Conservation (phyloP, 129 eudicot species). For the Tagetes patula region DNA sequence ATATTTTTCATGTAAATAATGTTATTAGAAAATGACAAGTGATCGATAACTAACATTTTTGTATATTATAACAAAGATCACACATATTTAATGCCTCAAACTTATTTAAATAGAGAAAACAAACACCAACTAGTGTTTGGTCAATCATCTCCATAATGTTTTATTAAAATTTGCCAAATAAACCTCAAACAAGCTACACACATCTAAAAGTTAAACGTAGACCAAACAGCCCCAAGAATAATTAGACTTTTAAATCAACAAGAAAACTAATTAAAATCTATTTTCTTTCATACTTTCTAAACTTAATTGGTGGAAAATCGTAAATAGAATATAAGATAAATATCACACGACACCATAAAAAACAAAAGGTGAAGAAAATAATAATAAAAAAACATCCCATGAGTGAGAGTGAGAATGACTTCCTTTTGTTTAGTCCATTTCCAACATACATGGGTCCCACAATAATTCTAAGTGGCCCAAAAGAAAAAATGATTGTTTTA, state of each 20-base stretch:
- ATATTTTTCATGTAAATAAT: too few relatives aligned
- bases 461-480: constrained; percentile 30
- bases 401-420: constrained; percentile 43
- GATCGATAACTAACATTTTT: too few relatives aligned
- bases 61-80: too few relatives aligned
- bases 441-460: constrained; percentile 39
- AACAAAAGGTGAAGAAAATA: constrained; percentile 35
- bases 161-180: constrained; percentile 13
- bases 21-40: too few relatives aligned
- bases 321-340: constrained; percentile 22
- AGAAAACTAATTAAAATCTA: constrained; percentile 22
- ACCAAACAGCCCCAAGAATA: constrained; percentile 35
- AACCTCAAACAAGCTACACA: constrained; percentile 21
- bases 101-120: neutral
- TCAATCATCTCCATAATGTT: neutral
- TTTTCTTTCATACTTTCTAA: neutral
- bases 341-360: constrained; percentile 42
- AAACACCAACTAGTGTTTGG: neutral
- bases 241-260: constrained; percentile 42
- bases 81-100: neutral
- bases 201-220: constrained; percentile 38
- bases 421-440: constrained; percentile 35
- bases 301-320: neutral
- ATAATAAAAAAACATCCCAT: constrained; percentile 42
- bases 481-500: constrained; percentile 7